A percentile compares a stretch with the other conserved stretches of the same genome.
phyloP scores from a whole-genome alignment of 352 stramenopile species.

The Globisporangium ultimum region DNA sequence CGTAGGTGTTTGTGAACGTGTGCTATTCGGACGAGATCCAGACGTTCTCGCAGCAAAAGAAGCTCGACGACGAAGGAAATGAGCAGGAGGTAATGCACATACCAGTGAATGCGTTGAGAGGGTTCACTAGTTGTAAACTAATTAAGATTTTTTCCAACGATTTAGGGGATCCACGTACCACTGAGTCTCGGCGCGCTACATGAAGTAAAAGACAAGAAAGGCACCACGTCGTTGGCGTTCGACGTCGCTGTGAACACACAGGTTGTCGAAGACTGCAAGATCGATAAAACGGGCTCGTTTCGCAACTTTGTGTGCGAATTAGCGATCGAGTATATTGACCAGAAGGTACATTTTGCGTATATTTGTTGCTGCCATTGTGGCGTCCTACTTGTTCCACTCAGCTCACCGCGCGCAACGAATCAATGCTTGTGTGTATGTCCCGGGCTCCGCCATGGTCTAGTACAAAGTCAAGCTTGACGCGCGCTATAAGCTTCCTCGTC shows the following conservation, averaged over 20 bases:
- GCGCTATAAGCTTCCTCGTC: constrained; percentile 72
- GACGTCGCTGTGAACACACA: constrained; percentile 81
- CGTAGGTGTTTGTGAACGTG: constrained; percentile 81
- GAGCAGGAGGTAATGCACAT: constrained; percentile 53
- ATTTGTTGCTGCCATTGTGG: too few species aligned
- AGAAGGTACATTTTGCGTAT: constrained; percentile 41
- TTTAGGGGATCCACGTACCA: constrained; percentile 70
- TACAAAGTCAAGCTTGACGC: constrained; percentile 77
- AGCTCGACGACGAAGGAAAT: constrained; percentile 67
- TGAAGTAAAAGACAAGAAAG: constrained; percentile 76
- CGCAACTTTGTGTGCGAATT: constrained; percentile 83
- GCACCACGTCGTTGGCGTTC: constrained; percentile 53
- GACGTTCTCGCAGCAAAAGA: constrained; percentile 74
- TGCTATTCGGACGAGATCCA: constrained; percentile 69
- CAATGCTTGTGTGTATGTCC: too few species aligned
- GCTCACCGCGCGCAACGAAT: too few species aligned
- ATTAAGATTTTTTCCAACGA: neutral
- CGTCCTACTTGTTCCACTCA: too few species aligned
- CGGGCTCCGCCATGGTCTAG: constrained; percentile 12
- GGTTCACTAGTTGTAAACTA: neutral
- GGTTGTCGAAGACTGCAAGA: constrained; percentile 59
- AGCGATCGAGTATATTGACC: constrained; percentile 77
- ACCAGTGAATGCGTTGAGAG: neutral
- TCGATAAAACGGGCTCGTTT: constrained; percentile 65
- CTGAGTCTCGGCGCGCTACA: constrained; percentile 66